A percentile compares a stretch with the other conserved stretches of the same genome.
phyloP scores from a whole-genome alignment of 106 monocot genomes.

The Dioscorea alata region DNA sequence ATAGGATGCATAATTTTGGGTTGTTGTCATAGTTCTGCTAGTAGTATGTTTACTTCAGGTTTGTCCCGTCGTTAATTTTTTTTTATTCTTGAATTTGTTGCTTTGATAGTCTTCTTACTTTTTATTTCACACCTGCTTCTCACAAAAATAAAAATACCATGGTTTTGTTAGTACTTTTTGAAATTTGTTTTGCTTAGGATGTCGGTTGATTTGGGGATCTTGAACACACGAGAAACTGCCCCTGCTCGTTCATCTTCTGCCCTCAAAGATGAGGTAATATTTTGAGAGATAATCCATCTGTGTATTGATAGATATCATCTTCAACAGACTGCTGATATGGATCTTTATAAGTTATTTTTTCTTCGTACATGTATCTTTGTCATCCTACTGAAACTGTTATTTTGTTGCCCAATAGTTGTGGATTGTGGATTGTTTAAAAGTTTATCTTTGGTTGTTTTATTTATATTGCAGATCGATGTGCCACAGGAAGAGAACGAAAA shows the following conservation, averaged over 20 bases:
- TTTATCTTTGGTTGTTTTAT: neutral
- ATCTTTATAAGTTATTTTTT: neutral
- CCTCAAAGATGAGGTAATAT: conserved; percentile 57
- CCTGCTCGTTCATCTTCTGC: conserved; percentile 31
- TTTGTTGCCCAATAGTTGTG: neutral
- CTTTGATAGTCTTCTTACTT: neutral
- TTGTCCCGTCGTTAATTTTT: too few species aligned
- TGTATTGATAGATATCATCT: too few species aligned
- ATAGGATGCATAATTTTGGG: too few species aligned
- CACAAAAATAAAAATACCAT: neutral
- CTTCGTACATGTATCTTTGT: neutral
- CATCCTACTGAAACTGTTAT: neutral
- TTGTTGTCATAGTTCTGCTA: too few species aligned
- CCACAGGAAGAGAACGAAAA: conserved; percentile 51
- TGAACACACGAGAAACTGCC: conserved; percentile 18
- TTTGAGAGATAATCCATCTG: neutral
- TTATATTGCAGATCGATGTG: conserved; percentile 39
- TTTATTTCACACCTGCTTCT: too few species aligned
- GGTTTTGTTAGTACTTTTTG: neutral
- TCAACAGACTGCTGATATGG: too few species aligned
- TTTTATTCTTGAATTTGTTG: neutral
- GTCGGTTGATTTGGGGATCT: conserved; percentile 51
- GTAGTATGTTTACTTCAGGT: too few species aligned
- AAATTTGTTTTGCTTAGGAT: conserved; percentile 21
- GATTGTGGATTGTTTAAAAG: neutral